A percentile compares a stretch with the other conserved stretches of the same genome.
Evolutionary conservation across 2,329 filamentous ascomycete genomes (phyloP).

Genomic region (Diaporthe helianthi): DNA sequence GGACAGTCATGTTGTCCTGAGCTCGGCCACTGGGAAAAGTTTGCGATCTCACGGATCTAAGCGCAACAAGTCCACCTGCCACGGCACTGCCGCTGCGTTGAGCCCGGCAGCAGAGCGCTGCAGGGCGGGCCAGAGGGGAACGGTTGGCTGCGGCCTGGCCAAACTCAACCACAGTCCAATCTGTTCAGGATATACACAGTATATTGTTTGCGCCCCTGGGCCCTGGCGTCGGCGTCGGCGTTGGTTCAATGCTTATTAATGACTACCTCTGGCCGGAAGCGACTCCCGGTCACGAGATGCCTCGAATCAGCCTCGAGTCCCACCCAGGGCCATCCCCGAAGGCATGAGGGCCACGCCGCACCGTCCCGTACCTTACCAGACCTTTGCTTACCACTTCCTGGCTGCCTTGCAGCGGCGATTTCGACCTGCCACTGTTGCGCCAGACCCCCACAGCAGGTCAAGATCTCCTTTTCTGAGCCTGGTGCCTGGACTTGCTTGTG

Average conservation of each 20-base stretch:
- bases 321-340: background rate
- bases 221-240: background rate
- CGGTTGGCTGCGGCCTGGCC: slow-evolving; percentile 6
- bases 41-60: slow-evolving; percentile 15
- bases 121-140: slow-evolving; percentile 5
- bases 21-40: background rate
- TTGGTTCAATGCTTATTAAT: background rate
- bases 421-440: slow-evolving; percentile 5
- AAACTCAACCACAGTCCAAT: slow-evolving; percentile 16
- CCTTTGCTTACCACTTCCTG: background rate
- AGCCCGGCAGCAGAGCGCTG: background rate
- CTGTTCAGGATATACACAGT: slow-evolving; percentile 12
- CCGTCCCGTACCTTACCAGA: background rate
- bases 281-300: slow-evolving; percentile 5
- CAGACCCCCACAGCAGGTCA: slow-evolving; percentile 6
- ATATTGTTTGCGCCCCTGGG: background rate
- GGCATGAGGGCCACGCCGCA: background rate
- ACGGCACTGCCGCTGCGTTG: background rate
- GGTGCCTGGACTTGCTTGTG: background rate
- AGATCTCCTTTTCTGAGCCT: slow-evolving; percentile 23
- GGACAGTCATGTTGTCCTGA: slow-evolving; percentile 12
- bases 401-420: slow-evolving; percentile 1
- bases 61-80: background rate
- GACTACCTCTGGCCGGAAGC: slow-evolving; percentile 5
- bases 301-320: background rate